Evolutionary conservation across 192 early-diverging fungal species (phyloP), one percentile per base, ranked within the genome.

Genomic region (Entomortierella lignicola): DNA sequence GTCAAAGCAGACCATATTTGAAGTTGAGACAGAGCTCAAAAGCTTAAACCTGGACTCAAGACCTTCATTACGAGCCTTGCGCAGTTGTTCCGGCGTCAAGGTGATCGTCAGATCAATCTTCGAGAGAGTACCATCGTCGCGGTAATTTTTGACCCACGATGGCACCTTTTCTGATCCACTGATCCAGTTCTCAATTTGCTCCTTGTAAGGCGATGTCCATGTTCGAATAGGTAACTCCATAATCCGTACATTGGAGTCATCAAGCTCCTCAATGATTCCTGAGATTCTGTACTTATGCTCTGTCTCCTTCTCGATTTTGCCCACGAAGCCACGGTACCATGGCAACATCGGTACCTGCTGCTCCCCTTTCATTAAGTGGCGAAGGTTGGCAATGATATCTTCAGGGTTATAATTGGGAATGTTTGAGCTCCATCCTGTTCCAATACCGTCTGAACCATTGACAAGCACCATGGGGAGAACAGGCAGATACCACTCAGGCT

Each of bases 1-100:
- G 85, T 99, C 94, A 75, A 98, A 98, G 81, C 95, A 97, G 6
- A 98, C 95, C 88, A 99, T 90, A 80, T 99, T 99, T 21, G 88
- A 88, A 0, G 94, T 97, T 5, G 90, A 72, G 42, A 99, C 85
- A 23, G 86, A 82, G 12, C 85, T 82, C 15, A 82, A 80, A 8
- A 97, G 75, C 82, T 95, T 96, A 74, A 99, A 95, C 37, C 83
- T 79, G 60, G 94, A 95, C 58, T 93, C 91, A 21, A 98, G 72
- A 1, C 95, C 98, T 52, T 95, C 90, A 17, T 81, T 65, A 66
- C 93, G 90, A 1, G 92, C 95, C 44, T 88, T 80, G 4, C 67
- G 72, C 91, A 98, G 90, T 29, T 92, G 85, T 48, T 91, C 87
- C 21, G 81, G 82, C 8, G 89, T 85, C 58, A 95, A 50, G 17